phyloP scores from a whole-genome alignment of 306 rosid species.

The Alnus rubra region DNA sequence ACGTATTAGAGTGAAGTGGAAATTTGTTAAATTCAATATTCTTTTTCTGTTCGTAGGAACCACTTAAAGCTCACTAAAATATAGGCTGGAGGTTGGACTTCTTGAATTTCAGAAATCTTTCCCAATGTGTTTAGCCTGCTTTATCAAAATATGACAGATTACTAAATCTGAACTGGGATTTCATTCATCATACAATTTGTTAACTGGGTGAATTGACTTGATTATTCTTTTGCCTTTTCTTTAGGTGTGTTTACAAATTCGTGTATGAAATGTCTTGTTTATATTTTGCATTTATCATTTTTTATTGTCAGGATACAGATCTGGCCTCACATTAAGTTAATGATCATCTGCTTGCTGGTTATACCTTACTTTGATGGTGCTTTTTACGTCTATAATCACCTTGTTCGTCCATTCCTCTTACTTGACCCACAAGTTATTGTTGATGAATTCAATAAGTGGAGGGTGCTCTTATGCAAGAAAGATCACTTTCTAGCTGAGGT shows the following conservation, averaged over 20 bases:
- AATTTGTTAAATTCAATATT: not conserved
- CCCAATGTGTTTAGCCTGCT: not conserved
- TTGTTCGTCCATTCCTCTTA: constrained; percentile 28
- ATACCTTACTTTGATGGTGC: constrained; percentile 57
- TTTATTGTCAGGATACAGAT: constrained; percentile 40
- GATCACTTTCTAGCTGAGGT: constrained; percentile 39
- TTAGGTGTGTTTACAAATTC: not conserved
- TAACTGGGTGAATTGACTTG: no score
- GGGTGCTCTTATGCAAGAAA: constrained; percentile 26
- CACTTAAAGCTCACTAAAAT: not conserved
- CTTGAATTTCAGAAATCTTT: not conserved
- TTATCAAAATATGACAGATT: not conserved
- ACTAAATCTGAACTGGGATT: not conserved
- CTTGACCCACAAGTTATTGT: constrained; percentile 17
- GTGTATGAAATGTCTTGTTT: not conserved
- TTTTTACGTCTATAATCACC: constrained; percentile 36
- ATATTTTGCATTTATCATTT: constrained; percentile 12
- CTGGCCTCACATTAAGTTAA: constrained; percentile 56
- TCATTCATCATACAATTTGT: not conserved
- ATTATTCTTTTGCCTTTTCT: not conserved
- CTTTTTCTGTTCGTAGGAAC: not conserved
- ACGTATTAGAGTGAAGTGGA: not conserved
- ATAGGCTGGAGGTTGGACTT: not conserved
- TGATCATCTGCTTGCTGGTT: constrained; percentile 42
- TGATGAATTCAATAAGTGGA: constrained; percentile 27